phyloP scores from a whole-genome alignment of 169 alveolate species.

The Theileria annulata region DNA sequence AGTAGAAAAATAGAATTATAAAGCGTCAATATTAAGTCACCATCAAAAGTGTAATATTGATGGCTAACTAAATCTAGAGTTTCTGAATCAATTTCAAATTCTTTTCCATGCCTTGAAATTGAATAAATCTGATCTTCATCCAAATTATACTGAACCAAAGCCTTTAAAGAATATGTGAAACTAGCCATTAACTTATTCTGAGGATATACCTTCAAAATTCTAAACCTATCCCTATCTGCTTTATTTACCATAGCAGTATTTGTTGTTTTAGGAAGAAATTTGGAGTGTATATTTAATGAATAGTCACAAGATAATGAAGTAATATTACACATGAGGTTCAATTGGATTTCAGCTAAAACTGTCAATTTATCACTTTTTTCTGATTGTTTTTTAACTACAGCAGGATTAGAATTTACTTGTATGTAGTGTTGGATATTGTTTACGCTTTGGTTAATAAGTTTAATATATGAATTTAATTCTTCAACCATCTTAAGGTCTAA shows the following conservation, averaged over 20 bases:
- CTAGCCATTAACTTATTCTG: slow-evolving; percentile 10
- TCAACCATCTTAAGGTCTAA: not conserved
- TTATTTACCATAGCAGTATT: not conserved
- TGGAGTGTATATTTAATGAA: not conserved
- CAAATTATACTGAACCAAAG: not conserved
- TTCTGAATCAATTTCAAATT: not conserved
- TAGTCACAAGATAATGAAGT: slow-evolving; percentile 2
- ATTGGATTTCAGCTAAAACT: not conserved
- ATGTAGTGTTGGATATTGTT: not conserved
- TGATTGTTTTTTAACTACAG: not conserved
- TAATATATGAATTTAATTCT: not conserved
- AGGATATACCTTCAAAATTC: not conserved
- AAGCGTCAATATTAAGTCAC: not conserved
- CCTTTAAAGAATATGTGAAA: not conserved
- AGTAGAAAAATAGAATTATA: not conserved
- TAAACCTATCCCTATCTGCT: not conserved
- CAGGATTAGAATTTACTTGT: not conserved
- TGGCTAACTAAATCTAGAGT: not conserved
- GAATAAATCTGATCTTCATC: not conserved
- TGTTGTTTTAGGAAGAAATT: not conserved
- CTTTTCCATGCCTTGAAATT: not conserved
- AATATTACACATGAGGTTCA: not conserved
- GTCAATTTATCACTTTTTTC: not conserved
- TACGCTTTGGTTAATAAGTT: not conserved
- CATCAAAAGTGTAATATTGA: slow-evolving; percentile 1